Evolutionary conservation across 345 rosid genomes (phyloP), one percentile per base, ranked within the genome.

Genomic region (Brassica carinata): DNA sequence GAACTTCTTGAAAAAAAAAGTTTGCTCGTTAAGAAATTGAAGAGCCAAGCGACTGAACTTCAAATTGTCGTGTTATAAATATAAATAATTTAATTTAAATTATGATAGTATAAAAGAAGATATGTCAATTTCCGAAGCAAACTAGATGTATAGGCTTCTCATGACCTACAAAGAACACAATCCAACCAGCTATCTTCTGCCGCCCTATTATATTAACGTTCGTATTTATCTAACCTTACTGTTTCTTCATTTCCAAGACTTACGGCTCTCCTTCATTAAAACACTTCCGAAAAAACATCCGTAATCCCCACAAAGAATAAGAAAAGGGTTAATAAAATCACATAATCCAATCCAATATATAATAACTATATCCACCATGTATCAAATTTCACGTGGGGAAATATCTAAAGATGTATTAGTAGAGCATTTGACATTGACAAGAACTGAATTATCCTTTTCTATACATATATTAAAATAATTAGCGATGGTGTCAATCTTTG

Each of bases 161-260:
- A 81, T 71, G 45, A 76, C 81, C 80, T 81, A 81, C 77, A 76
- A 81, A 81, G 30, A 76, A 67, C 77, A 77, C 77, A 81, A 76
- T 72, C 84, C 84, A 81, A 81, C 81, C 84, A 72, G 84, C 81
- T 77, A 71, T 76, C 45, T 76, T 81, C 72, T 81, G 84, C 84
- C 84, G 84, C 84, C 81, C 81, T 81, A 71, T 43, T 64, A 38
- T 75, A 71, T 76, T 71, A 71, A 71, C 77, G 48, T 75, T 59
- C 70, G 43, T 81, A 67, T 77, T 81, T 81, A 81, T 81, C 80
- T 81, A 81, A 76, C 80, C 80, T 81, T 81, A 64, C 73, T 64
- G 79, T 66, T 73, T 76, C 77, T 81, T 59, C 84, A 76, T 81
- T 81, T 72, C 84, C 84, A 72, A 81, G 75, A 77, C 77, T 76